Base-by-base conservation (phyloP, 306 rosid species). In the Quercus mongolica region DNA sequence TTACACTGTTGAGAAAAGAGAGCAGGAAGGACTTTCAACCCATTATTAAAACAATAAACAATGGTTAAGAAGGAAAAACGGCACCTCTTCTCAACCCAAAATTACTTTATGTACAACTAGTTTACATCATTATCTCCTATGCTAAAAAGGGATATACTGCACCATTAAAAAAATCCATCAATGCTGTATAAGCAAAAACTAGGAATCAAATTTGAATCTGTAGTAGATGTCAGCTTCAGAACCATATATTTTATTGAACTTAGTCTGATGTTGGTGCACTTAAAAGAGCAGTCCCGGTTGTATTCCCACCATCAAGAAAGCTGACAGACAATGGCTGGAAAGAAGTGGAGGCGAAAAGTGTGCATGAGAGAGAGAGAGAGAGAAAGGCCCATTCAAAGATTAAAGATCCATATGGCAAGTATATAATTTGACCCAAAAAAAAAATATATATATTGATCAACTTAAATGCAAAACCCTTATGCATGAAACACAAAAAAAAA, bases 231-330 rank as follows among this genome's bases (percentile, higher is more conserved):
- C 56, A 56, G 59, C 69, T 56, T 75, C 56, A 71, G 26, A 79
- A 31, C 76, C 58, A 69, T 54, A 74, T 7, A 59, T 59, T 76
- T 56, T 72, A 69, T 33, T 52, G 72, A 58, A 71, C 65, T 84
- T 88, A 76, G 79, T 82, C 79, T 76, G 85, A 84, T 44, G 85
- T 28, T 6, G 88, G 87, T 82, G 80, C 84, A 79, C 84, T 85
- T 54, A 83, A 52, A 77, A 88, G 82, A 19, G 76, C 76, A 20
- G 80, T 61, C 77, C 88, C 92, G 15, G 90, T 72, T 20, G 75
- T 74, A 76, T 78, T 90, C 75, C 87, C 91, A 74, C 79, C 81
- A 74, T 94, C 94, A 77, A 92, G 97, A 83, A 92, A 91, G 83
- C 83, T 58, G 74, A 77, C 63, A 52, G 92, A 89, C 18, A 83